Base-by-base conservation (phyloP, 2,329 filamentous ascomycete genomes). In the Leptographium flavum region DNA sequence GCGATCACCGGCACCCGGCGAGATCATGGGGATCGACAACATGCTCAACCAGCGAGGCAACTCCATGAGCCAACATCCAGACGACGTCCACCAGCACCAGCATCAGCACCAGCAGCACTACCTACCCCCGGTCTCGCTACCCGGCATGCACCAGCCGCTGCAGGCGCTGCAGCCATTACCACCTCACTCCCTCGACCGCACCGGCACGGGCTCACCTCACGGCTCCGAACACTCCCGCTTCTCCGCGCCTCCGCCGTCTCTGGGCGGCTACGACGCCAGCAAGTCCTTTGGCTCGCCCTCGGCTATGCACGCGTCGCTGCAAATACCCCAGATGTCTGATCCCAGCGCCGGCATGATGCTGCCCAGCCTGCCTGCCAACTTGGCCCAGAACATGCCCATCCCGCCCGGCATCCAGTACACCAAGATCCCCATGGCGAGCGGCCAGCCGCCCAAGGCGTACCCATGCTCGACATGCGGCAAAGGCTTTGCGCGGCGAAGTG, bases 381-480 rank as follows among this genome's bases (percentile, higher is more conserved):
- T 63, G 48, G 47, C 51, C 27, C 53, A 47, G 1, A 45, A 13
- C 40, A 30, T 52, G 45, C n/a, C 43, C 4, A 58, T 42, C 54
- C 54, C 6, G 53, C 54, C 13, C 52, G 63, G 48, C 52, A 57
- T 42, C 50, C 44, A 45, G 15, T 53, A 49, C 39, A 41, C 46
- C 38, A 49, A 50, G 43, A 45, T 47, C 8, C 47, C 50, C 45
- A 51, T 47, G 45, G 45, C 47, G 19, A 49, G 41, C 43, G 49
- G 47, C 17, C 46, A 50, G 43, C 45, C 48, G 8, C 46, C 49
- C 17, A 76, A 95, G 65, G 80, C 85, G 1, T 95, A 92, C 58
- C 81, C 87, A 21, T 98, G 92, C 66, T 83, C 79, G 52, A 90
- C 83, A 4, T 98, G 92, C 61, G 75, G 74, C 47, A 96, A 96